Evolutionary conservation across 805 yeast genomes (phyloP).

Genomic region (Lipomyces chichibuensis): DNA sequence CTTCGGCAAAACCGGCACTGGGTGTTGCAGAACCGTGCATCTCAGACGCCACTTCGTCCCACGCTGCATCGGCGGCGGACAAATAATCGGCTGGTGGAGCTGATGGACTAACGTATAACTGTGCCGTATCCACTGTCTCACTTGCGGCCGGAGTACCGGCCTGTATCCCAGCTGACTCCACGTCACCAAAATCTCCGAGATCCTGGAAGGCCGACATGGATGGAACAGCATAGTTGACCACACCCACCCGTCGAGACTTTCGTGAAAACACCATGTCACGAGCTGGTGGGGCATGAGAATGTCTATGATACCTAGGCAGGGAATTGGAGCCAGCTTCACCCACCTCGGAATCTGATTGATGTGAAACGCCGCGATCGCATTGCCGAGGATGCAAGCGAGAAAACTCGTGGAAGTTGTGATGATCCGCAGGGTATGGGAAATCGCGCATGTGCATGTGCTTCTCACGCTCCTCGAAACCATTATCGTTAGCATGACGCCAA

Average conservation of each 20-base stretch:
- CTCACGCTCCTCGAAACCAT: neutral
- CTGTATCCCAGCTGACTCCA: neutral
- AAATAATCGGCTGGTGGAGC: conserved; percentile 5
- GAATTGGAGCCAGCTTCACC: neutral
- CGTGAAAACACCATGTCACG: neutral
- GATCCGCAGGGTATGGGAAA: too few relatives aligned
- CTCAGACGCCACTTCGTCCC: conserved; percentile 24
- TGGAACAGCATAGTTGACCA: neutral
- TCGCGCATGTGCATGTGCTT: neutral
- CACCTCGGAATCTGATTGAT: neutral
- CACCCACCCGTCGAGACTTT: neutral
- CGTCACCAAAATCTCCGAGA: neutral
- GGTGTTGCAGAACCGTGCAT: conserved; percentile 11
- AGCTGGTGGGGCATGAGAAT: neutral
- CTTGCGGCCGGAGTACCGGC: neutral
- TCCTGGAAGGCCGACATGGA: conserved; percentile 3
- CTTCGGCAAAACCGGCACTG: conserved; percentile 9
- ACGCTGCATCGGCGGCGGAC: conserved; percentile 6
- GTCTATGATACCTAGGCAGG: neutral
- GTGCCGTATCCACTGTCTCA: neutral
- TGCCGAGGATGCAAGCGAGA: neutral
- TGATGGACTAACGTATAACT: neutral
- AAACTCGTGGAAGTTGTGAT: neutral
- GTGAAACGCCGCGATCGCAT: neutral
- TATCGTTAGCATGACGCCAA: neutral